A percentile compares a stretch with the other conserved stretches of the same genome.
Evolutionary conservation across 2,329 filamentous ascomycete genomes (phyloP).

Genomic region (Immersiporthe knoxdaviesiana): DNA sequence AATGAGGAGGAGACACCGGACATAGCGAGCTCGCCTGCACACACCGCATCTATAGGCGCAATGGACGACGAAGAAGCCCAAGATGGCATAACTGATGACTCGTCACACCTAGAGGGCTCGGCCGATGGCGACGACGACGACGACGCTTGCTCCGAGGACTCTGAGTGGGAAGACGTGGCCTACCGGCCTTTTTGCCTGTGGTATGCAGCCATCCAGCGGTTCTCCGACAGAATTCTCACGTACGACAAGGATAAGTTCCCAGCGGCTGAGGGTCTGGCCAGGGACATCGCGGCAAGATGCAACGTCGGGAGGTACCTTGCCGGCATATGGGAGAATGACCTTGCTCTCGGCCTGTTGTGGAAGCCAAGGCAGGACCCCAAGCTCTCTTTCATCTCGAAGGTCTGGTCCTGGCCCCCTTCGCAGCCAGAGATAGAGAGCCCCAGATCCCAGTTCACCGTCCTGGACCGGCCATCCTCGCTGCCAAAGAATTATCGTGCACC

Average conservation of each 20-base stretch:
- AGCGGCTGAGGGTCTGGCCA: background rate
- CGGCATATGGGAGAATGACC: slow-evolving; percentile 5
- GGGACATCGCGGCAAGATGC: background rate
- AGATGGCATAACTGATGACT: too few species aligned
- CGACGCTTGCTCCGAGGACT: too few species aligned
- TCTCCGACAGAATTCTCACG: background rate
- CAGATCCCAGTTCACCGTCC: too few species aligned
- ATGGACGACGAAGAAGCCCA: too few species aligned
- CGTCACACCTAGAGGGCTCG: too few species aligned
- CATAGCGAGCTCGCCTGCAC: too few species aligned
- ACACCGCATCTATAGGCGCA: too few species aligned
- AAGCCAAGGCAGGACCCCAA: background rate
- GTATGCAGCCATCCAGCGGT: background rate
- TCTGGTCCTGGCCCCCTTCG: too few species aligned
- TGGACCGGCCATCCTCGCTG: too few species aligned
- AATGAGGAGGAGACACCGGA: too few species aligned
- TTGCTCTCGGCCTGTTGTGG: slow-evolving; percentile 5
- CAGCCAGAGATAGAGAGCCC: too few species aligned
- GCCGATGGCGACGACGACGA: background rate
- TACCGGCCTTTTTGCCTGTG: background rate
- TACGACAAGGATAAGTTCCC: background rate
- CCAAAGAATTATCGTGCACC: background rate
- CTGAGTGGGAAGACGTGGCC: background rate
- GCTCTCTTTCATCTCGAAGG: too few species aligned
- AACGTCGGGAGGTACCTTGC: slow-evolving; percentile 7